Conservation (phyloP, 768 basidiomycete genomes). For the Tubosaeta sp. region DNA sequence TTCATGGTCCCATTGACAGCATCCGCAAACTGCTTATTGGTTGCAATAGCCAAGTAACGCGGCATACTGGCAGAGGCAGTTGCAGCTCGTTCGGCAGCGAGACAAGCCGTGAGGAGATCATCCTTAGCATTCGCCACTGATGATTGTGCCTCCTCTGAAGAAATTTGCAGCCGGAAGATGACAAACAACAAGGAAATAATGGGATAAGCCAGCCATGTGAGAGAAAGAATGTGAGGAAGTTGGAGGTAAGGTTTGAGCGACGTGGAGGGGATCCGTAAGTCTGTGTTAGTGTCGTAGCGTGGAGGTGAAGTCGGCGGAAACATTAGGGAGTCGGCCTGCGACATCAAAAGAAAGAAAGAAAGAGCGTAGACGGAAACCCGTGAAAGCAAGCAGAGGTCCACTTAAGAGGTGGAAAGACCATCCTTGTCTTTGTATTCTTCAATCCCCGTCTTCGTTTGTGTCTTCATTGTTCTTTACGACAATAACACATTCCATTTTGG, state of each 20-base stretch:
- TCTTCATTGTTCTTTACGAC: constrained; percentile 28
- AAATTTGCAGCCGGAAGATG: constrained; percentile 75
- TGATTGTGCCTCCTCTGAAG: constrained; percentile 63
- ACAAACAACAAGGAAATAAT: constrained; percentile 86
- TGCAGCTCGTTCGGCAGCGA: constrained; percentile 79
- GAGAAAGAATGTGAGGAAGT: constrained; percentile 77
- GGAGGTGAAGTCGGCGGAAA: constrained; percentile 40
- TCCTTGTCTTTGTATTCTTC: constrained; percentile 24
- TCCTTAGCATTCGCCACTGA: constrained; percentile 66
- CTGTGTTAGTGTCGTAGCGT: constrained; percentile 51
- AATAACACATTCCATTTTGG: constrained; percentile 27
- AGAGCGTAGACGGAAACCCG: constrained; percentile 11
- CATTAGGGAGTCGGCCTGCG: constrained; percentile 36
- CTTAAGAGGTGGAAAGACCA: constrained; percentile 4
- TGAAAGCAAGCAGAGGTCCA: constrained; percentile 5
- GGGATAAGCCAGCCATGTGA: constrained; percentile 89
- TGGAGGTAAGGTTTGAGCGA: constrained; percentile 78
- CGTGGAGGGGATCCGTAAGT: constrained; percentile 22
- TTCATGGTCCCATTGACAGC: constrained; percentile 77
- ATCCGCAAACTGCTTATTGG: constrained; percentile 74
- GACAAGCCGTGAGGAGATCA: constrained; percentile 78
- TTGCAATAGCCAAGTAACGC: constrained; percentile 79
- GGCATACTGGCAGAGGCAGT: constrained; percentile 83
- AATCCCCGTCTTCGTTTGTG: constrained; percentile 9
- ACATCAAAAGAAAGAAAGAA: constrained; percentile 22